Evolutionary conservation across 805 yeast genomes (phyloP).

Genomic region (Schwanniomyces vanrijiae): DNA sequence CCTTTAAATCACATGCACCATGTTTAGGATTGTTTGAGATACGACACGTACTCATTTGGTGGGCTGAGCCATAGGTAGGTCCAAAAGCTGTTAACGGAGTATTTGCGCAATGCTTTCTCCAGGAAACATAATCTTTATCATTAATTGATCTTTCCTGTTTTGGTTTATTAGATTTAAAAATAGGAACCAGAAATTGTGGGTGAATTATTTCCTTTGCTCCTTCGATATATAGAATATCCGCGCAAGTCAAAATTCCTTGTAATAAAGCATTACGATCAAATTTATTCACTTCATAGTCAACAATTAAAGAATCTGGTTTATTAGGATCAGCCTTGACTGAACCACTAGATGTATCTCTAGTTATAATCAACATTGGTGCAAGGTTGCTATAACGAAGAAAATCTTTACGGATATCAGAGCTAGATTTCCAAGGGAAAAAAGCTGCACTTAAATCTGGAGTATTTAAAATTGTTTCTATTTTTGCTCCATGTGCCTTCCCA

Average conservation of each 20-base stretch:
- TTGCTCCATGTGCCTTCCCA: conserved; percentile 53
- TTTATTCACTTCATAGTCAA: conserved; percentile 41
- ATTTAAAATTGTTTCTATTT: conserved; percentile 49
- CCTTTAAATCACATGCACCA: conserved; percentile 45
- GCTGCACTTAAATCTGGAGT: conserved; percentile 40
- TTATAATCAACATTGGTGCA: conserved; percentile 42
- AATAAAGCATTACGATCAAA: conserved; percentile 42
- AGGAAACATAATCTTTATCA: conserved; percentile 44
- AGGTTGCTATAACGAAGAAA: conserved; percentile 36
- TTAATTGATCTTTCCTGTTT: conserved; percentile 35
- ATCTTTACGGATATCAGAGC: conserved; percentile 31
- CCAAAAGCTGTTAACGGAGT: conserved; percentile 28
- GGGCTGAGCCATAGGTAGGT: conserved; percentile 46
- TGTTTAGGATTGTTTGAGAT: conserved; percentile 46
- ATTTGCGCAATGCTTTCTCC: conserved; percentile 31
- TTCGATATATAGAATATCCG: conserved; percentile 47
- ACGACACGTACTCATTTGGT: conserved; percentile 54
- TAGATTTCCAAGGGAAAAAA: conserved; percentile 44
- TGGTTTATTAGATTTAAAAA: conserved; percentile 36
- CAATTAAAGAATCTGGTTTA: conserved; percentile 28
- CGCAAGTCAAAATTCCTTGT: conserved; percentile 35
- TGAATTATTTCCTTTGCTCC: conserved; percentile 47
- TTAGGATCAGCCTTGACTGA: conserved; percentile 30
- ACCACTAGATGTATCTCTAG: conserved; percentile 48
- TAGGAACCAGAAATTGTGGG: conserved; percentile 33